Conservation (phyloP, 495 filamentous ascomycete species). For the Penicillium taxi region DNA sequence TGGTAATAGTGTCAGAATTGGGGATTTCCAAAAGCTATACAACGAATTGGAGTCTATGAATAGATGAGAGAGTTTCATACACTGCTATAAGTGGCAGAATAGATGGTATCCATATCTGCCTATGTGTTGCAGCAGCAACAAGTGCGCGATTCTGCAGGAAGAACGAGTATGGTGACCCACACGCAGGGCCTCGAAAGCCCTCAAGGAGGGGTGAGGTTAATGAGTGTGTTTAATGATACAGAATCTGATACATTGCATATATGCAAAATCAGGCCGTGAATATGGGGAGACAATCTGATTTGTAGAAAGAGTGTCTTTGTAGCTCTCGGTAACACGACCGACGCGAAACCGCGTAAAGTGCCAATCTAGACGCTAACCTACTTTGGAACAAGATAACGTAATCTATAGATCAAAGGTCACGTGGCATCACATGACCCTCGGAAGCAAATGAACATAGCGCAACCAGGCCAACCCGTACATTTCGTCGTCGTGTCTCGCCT, state of each 20-base stretch:
- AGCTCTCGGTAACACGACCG: constrained; percentile 5
- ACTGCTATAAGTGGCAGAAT: constrained; percentile 90
- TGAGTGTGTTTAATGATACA: too few species aligned
- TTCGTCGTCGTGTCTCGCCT: too few species aligned
- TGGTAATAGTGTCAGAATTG: constrained; percentile 1
- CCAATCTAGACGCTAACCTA: constrained; percentile 22
- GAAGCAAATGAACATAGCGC: too few species aligned
- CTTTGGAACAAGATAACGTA: constrained; percentile 4
- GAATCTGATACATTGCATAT: constrained; percentile 14
- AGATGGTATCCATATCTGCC: constrained; percentile 49
- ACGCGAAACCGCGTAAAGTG: constrained; percentile 27
- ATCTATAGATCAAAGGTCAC: too few species aligned
- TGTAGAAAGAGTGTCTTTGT: constrained; percentile 15
- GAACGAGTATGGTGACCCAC: constrained; percentile 9
- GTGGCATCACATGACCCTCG: constrained; percentile 17
- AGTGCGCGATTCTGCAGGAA: constrained; percentile 17
- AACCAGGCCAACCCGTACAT: too few species aligned
- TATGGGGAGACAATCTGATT: constrained; percentile 15
- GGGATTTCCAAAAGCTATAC: not conserved
- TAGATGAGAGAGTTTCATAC: constrained; percentile 46
- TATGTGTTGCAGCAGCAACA: constrained; percentile 23
- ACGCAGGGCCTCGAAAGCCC: constrained; percentile 9
- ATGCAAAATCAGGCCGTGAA: constrained; percentile 5
- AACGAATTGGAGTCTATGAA: not conserved
- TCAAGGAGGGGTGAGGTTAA: constrained; percentile 1